Evolutionary conservation across 1,139 yeast species (phyloP).

Genomic region (Geotrichum phurueaensis): DNA sequence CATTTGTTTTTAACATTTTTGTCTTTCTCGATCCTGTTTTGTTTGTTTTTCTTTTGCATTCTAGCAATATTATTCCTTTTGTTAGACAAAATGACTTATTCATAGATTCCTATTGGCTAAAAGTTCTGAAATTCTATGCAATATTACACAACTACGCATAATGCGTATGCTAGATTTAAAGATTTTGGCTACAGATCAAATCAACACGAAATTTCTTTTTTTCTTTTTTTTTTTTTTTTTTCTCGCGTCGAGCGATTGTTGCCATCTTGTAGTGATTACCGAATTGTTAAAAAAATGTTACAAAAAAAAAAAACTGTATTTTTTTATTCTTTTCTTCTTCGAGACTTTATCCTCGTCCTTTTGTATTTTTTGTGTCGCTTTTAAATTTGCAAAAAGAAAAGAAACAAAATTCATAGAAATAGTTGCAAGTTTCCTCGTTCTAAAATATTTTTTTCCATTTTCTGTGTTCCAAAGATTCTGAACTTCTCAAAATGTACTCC

Average conservation of each 20-base stretch:
- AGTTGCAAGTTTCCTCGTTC: background rate
- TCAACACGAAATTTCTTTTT: background rate
- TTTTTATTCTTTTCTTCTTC: background rate
- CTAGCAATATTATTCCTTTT: background rate
- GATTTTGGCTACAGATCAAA: background rate
- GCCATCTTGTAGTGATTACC: background rate
- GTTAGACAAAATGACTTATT: background rate
- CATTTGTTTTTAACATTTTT: background rate
- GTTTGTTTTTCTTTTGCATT: background rate
- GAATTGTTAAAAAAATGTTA: background rate
- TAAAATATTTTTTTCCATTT: background rate
- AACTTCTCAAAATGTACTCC: background rate
- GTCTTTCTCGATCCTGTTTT: background rate
- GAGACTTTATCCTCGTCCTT: background rate
- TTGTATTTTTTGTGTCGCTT: background rate
- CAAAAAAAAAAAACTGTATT: background rate
- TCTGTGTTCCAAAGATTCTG: background rate
- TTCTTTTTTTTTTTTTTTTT: background rate
- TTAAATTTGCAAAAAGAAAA: background rate
- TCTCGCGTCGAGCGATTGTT: background rate
- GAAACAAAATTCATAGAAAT: background rate
- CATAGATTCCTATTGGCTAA: background rate
- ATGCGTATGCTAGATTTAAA: background rate
- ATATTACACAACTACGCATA: background rate
- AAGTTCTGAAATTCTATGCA: background rate